Base-by-base conservation (phyloP, 2,329 filamentous ascomycete genomes). In the Teratosphaeria pseudoeucalypti region DNA sequence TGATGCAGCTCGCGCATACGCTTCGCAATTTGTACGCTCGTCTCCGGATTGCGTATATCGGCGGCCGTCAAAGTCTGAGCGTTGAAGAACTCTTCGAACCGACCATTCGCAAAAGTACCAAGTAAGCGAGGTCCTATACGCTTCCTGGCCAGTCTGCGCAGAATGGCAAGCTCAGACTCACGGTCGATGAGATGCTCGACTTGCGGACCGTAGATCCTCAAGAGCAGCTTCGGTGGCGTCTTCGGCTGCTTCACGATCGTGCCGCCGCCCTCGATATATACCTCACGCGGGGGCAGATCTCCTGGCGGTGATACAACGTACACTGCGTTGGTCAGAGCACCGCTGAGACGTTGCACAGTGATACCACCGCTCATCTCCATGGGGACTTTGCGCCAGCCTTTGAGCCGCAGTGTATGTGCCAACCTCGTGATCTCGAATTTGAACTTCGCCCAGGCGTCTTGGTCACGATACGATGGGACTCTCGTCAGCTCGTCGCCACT, bases 1-100 rank as follows among this genome's bases (percentile, higher is more conserved):
- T 96, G 89, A 68, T 99, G 94, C 39, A 99, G 81, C 74, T 99
- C 94, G 63, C 92, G 83, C 90, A 99, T 96, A 56, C 94, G 89
- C 79, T 97, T 97, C 12, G 94, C 92, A 70, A 99, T 99, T 71
- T 96, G 89, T 69, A 84, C 88, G 37, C 89, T 95, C 0, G 90
- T 96, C 56, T 90, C 89, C 0, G 89, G 83, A 34, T 89, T 84
- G 43, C 90, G 86, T 54, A 99, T 76, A 65, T 95, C 89, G 29
- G 82, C 79, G 0, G 87, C 81, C 0, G 86, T 92, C 52, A 99
- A 81, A 0, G 94, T 86, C 43, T 84, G 84, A 0, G 94, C 91
- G 70, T 96, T 85, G 71, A 96, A 89, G 71, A 86, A 97, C 72
- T 99, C 88, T 75, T 99, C 94, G 65, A 99, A 99, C 5, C 94